Conservation (phyloP, 768 basidiomycete genomes). For the Panaeolus cyanescens region DNA sequence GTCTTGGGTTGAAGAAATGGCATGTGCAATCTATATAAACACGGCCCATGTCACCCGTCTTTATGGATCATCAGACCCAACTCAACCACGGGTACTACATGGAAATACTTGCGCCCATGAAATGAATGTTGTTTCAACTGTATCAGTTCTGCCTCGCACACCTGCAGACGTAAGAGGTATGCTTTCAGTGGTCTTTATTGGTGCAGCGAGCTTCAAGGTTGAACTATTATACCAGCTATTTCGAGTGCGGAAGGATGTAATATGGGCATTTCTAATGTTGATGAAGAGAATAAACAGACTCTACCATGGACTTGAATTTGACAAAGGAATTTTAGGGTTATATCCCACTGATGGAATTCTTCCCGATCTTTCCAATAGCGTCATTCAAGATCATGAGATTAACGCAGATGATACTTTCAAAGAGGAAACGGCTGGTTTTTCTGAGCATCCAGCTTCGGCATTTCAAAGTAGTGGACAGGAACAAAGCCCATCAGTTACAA, state of each 20-base stretch:
- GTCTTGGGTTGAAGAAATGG: conserved; percentile 31
- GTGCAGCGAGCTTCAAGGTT: conserved; percentile 18
- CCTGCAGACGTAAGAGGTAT: conserved; percentile 24
- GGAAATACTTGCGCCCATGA: conserved; percentile 37
- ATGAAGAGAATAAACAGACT: conserved; percentile 21
- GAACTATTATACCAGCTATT: conserved; percentile 18
- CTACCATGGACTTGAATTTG: conserved; percentile 9
- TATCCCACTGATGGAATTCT: conserved; percentile 4
- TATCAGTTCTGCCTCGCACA: conserved; percentile 21
- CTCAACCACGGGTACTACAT: conserved; percentile 24
- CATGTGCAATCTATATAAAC: conserved; percentile 24
- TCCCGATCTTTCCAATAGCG: not conserved
- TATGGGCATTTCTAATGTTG: conserved; percentile 25
- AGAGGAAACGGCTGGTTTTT: conserved; percentile 27
- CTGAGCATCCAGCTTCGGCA: conserved; percentile 21
- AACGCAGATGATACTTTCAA: conserved; percentile 15
- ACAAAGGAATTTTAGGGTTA: not conserved
- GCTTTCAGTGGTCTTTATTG: conserved; percentile 30
- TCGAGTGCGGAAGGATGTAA: conserved; percentile 19
- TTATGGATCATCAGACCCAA: conserved; percentile 22
- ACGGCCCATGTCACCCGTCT: conserved; percentile 28
- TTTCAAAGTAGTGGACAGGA: not conserved
- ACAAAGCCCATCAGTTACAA: too few relatives aligned
- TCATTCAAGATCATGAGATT: conserved; percentile 17
- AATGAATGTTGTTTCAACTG: conserved; percentile 31